Conservation (phyloP, 805 yeast species). For the Naumovozyma castellii region DNA sequence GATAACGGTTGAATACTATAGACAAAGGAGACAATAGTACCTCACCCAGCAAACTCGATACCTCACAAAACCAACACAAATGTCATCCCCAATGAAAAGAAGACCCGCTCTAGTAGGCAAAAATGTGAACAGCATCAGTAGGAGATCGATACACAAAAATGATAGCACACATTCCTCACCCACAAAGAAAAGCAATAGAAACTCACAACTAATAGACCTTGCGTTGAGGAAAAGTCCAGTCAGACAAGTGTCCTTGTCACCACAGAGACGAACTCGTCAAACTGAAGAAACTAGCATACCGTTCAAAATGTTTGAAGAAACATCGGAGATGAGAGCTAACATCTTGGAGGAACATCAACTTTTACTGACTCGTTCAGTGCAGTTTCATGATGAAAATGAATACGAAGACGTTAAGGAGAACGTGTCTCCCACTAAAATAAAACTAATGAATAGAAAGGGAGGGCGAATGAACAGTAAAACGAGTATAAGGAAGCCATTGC, state of each 20-base stretch:
- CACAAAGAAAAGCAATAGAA: slow-evolving; percentile 8
- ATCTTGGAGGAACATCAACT: slow-evolving; percentile 9
- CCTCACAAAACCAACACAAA: not conserved
- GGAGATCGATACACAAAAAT: slow-evolving; percentile 5
- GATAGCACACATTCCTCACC: slow-evolving; percentile 8
- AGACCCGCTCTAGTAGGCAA: slow-evolving; percentile 19
- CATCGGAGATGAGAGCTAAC: slow-evolving; percentile 11
- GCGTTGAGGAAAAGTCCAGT: slow-evolving; percentile 15
- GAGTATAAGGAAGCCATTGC: slow-evolving; percentile 8
- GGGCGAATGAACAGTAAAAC: not conserved
- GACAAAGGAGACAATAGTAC: not conserved
- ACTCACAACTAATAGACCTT: slow-evolving; percentile 2
- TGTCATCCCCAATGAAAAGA: slow-evolving; percentile 16
- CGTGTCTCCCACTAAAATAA: not conserved
- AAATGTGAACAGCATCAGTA: slow-evolving; percentile 10
- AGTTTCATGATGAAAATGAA: slow-evolving; percentile 15
- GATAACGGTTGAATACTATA: not conserved
- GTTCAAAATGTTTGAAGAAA: slow-evolving; percentile 19
- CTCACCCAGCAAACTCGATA: not conserved
- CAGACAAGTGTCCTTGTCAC: slow-evolving; percentile 2
- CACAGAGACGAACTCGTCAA: not conserved
- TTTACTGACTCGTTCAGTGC: not conserved
- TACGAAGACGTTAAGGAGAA: slow-evolving; percentile 13
- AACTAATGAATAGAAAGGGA: slow-evolving; percentile 1
- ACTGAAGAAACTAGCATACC: not conserved